Conservation (phyloP, 2,329 filamentous ascomycete genomes). For the Hawksworthiomyces lignivorus region DNA sequence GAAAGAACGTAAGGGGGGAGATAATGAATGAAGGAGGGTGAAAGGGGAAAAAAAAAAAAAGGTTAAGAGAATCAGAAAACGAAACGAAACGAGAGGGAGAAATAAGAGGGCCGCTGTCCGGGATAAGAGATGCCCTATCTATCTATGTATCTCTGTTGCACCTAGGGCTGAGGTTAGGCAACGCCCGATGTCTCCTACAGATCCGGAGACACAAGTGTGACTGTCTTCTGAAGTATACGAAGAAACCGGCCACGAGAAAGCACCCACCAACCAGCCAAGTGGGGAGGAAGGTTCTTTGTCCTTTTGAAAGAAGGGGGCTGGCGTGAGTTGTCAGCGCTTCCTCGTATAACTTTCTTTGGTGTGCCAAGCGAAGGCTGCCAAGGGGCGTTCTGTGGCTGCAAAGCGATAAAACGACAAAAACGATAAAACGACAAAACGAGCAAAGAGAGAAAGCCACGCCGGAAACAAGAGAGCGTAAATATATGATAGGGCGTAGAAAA, state of each 20-base stretch:
- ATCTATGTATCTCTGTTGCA: too few relatives aligned
- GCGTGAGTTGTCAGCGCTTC: not conserved
- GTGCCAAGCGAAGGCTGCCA: slow-evolving; percentile 1
- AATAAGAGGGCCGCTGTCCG: not conserved
- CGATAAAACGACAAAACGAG: slow-evolving; percentile 27
- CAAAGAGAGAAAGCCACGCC: not conserved
- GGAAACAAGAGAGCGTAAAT: too few relatives aligned
- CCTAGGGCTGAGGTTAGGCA: not conserved
- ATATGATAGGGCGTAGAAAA: too few relatives aligned
- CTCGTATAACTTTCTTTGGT: slow-evolving; percentile 7
- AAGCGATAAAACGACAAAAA: not conserved
- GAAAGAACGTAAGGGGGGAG: not conserved
- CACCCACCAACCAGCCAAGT: too few relatives aligned
- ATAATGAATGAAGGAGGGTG: not conserved
- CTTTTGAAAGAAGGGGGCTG: slow-evolving; percentile 4
- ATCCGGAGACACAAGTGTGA: slow-evolving; percentile 2
- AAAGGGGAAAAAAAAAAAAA: not conserved
- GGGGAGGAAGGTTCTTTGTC: too few relatives aligned
- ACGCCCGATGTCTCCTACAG: not conserved
- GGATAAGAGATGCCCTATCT: too few relatives aligned
- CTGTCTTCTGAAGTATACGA: too few relatives aligned
- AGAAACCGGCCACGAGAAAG: too few relatives aligned
- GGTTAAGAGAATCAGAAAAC: not conserved
- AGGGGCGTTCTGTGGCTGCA: not conserved
- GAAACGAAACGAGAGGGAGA: not conserved